These are phyloP conservation scores for Secale cereale DNA, from an alignment of 176 grass and related monocot genomes.

Conservation along the genomic window DNA sequence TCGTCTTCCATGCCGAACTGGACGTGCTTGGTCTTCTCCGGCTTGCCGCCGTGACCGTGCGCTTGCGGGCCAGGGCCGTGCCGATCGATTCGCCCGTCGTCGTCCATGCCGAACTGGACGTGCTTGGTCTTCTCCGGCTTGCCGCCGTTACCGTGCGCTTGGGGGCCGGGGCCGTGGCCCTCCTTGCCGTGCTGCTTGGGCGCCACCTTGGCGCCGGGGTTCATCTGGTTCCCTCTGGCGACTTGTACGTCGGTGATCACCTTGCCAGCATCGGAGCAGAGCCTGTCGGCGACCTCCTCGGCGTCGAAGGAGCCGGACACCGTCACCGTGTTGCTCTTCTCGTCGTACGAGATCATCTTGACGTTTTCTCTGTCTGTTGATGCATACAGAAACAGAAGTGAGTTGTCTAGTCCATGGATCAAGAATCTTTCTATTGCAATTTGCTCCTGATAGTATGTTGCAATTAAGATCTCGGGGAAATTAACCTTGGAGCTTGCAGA, in stretches of 20 bases:
- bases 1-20: constrained; percentile 19
- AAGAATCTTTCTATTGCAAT: background rate
- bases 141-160: background rate
- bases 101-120: constrained; percentile 16
- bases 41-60: background rate
- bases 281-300: constrained; percentile 50
- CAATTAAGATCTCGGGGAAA: background rate
- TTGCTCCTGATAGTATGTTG: background rate
- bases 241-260: constrained; percentile 72
- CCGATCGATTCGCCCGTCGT: background rate
- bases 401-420: background rate
- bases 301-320: constrained; percentile 70
- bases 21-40: constrained; percentile 19
- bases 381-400: background rate
- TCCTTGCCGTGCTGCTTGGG: constrained; percentile 35
- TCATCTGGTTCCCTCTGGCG: constrained; percentile 33
- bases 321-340: constrained; percentile 59
- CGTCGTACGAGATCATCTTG: constrained; percentile 59
- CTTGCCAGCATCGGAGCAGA: constrained; percentile 55
- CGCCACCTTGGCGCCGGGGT: constrained; percentile 15
- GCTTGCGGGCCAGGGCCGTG: background rate
- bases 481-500: constrained; percentile 85
- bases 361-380: constrained; percentile 50
- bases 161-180: background rate
- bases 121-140: constrained; percentile 25